Evolutionary conservation across 2,329 filamentous ascomycete species (phyloP).

Genomic region (Neofusicoccum umdonicola): DNA sequence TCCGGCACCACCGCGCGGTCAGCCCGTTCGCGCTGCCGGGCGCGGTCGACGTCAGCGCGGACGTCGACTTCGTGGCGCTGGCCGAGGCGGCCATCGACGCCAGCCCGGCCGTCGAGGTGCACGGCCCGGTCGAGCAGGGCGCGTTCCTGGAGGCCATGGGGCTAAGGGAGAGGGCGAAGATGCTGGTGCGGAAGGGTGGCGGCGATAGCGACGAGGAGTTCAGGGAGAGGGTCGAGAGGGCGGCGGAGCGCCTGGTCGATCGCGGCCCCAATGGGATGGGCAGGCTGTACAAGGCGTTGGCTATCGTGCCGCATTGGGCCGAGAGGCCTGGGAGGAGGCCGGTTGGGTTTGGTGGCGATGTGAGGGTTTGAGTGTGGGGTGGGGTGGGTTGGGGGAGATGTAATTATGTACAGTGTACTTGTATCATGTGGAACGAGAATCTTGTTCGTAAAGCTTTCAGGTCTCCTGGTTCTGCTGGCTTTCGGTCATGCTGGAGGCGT

Average conservation of each 20-base stretch:
- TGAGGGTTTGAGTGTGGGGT: conserved; percentile 25
- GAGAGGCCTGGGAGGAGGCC: conserved; percentile 71
- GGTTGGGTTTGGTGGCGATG: conserved; percentile 84
- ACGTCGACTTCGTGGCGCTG: conserved; percentile 88
- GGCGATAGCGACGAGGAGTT: conserved; percentile 26
- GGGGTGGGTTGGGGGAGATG: neutral
- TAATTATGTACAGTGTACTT: too few species aligned
- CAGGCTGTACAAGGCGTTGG: conserved; percentile 88
- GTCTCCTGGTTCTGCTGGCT: too few species aligned
- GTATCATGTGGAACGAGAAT: too few species aligned
- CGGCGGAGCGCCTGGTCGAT: conserved; percentile 83
- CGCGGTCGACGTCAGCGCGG: conserved; percentile 81
- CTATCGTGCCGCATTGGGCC: conserved; percentile 67
- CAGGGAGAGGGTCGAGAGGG: conserved; percentile 63
- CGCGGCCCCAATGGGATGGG: conserved; percentile 84
- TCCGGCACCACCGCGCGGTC: conserved; percentile 71
- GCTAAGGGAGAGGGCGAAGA: conserved; percentile 71
- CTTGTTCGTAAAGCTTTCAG: too few species aligned
- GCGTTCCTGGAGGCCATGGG: conserved; percentile 79
- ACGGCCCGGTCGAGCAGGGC: conserved; percentile 85
- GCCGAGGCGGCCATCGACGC: conserved; percentile 77
- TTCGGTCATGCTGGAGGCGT: too few species aligned
- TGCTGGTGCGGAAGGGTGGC: conserved; percentile 52
- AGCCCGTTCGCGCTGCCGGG: conserved; percentile 79
- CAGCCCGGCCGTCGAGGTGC: conserved; percentile 80